Evolutionary conservation across 805 yeast species (phyloP), one percentile per base, ranked within the genome.

Genomic region (Brettanomyces naardenensis): DNA sequence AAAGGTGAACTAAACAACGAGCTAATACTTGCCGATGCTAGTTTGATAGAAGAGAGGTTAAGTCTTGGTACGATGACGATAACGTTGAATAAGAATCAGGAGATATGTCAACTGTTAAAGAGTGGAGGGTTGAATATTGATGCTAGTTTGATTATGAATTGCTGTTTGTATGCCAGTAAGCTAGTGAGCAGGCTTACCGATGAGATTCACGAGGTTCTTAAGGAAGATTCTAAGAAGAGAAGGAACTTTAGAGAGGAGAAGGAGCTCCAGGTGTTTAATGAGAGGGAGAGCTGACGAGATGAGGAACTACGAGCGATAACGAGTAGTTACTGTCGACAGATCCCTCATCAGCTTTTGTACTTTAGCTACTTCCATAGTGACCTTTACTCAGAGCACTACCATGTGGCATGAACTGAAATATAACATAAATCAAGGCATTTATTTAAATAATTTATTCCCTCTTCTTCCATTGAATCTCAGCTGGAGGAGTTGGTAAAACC

Each of bases 81-180:
- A 23, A 87, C 98, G 0, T 61, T 89, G 40, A 92, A 92, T 57
- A 86, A 83, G 48, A 90, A 90, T 54, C 73, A 90, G 47, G 98
- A 92, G 52, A 66, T 92, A 6, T 89, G 95, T 35, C 98, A 92
- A 56, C 69, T 92, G 21, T 71, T 82, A 31, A 92, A 90, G 53
- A 84, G 88, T 23, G 98, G 97, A 36, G 97, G 95, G 0, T 64
- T 84, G 33, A 84, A 89, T 5, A 75, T 90, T 46, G 89, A 85
- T 51, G 86, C 92, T 0, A 52, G 70, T 27, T 64, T 71, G 19
- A 61, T 90, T 35, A 65, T 86, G 66, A 75, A 78, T 19, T 80
- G 92, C 54, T 71, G 83, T 23, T 73, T 72, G 41, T 64, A 69
- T 40, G 92, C 95, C 2, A 75, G 73, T 49, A 54, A 57, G 3